A percentile compares a stretch with the other conserved stretches of the same genome.
Conservation (phyloP, 176 grass and related monocot species). For the Pontederia crassipes region DNA sequence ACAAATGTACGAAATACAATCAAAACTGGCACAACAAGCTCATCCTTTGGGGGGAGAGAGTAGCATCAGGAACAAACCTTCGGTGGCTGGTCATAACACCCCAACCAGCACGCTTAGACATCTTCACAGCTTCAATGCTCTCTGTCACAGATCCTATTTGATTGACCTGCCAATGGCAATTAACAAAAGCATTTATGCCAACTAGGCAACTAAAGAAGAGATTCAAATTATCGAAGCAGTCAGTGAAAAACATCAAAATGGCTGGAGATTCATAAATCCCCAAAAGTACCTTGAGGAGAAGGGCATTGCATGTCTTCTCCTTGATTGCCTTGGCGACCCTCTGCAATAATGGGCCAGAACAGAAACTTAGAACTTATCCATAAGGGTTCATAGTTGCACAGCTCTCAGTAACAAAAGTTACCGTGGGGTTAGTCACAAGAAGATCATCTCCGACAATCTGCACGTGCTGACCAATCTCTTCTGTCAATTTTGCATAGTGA, state of each 20-base stretch:
- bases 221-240: neutral
- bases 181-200: neutral
- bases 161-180: conserved; percentile 44
- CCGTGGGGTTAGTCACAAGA: conserved; percentile 91
- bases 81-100: conserved; percentile 93
- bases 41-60: neutral
- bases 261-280: neutral
- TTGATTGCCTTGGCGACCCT: conserved; percentile 80
- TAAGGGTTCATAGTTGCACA: neutral
- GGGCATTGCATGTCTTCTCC: conserved; percentile 93
- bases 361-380: neutral
- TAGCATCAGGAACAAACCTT: conserved; percentile 26
- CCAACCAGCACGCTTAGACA: conserved; percentile 80
- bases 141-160: conserved; percentile 92
- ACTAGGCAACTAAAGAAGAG: neutral
- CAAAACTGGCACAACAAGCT: neutral
- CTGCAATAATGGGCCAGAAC: conserved; percentile 24
- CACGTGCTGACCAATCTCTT: conserved; percentile 68
- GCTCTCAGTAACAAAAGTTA: conserved; percentile 9
- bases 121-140: conserved; percentile 88
- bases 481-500: conserved; percentile 81
- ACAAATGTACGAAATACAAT: neutral
- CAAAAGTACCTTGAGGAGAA: conserved; percentile 55
- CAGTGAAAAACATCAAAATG: neutral
- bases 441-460: conserved; percentile 97